Evolutionary conservation across 176 grass and related monocot species (phyloP), one percentile per base, ranked within the genome.

Genomic region (Hordeum marinum): DNA sequence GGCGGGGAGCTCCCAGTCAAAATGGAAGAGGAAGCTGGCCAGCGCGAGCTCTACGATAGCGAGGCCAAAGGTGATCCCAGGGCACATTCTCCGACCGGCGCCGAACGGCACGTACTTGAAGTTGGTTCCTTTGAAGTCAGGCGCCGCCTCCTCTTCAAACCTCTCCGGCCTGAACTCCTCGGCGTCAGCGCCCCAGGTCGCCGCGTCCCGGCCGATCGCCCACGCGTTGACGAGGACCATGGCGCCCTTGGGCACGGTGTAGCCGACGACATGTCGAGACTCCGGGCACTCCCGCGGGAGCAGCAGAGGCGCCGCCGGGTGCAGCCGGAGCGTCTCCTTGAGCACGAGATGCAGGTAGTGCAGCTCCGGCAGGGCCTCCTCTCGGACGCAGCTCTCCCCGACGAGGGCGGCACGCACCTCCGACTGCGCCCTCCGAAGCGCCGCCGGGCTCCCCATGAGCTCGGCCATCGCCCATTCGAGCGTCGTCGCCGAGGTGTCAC

Each of bases 41-140:
- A 89, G 82, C 3, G 34, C 87, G 9, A 89, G 42, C 77, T 85
- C 82, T 46, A 85, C 58, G 58, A 80, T 27, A 2, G 82, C 67
- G 4, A 81, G 45, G 3, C 24, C 82, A 6, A 89, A 68, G 3
- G 82, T 36, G 2, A 85, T 85, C 14, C 48, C 15, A 0, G 48
- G 48, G 48, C 48, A 52, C 48, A 52, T 52, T 4, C 15, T 52
- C 48, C 87, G 35, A 1, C 83, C 83, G 2, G 82, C 77, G 2
- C 77, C 82, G 59, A 89, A 89, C 15, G 82, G 87, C 77, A 89
- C 37, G 43, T 82, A 46, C 57, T 63, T 36, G 68, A 87, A 59
- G 55, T 63, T 23, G 11, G 18, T 60, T 11, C 75, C 55, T 21
- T 7, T 73, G 39, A 83, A 88, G 14, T 88, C 76, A 52, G 50